Conservation (phyloP, 441 rosid species). For the Erodium trifolium region DNA sequence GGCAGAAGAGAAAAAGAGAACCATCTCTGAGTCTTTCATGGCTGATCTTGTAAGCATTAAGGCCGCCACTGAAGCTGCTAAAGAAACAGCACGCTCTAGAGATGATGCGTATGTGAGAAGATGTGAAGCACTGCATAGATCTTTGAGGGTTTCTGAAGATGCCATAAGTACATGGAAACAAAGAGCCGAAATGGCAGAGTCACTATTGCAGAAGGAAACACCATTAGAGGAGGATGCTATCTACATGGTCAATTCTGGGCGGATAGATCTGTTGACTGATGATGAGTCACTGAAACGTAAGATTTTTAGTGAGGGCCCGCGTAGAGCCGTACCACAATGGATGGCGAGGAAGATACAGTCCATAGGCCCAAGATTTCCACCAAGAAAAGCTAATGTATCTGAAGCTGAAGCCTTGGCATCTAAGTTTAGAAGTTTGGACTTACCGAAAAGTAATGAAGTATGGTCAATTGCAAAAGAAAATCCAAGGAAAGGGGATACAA, state of each 20-base stretch:
- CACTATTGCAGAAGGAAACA: slow-evolving; percentile 15
- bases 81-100: slow-evolving; percentile 25
- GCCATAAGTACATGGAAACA: slow-evolving; percentile 35
- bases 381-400: slow-evolving; percentile 27
- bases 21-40: slow-evolving; percentile 31
- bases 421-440: slow-evolving; percentile 25
- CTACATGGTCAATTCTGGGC: slow-evolving; percentile 33
- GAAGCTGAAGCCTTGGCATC: slow-evolving; percentile 24
- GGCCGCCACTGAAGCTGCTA: slow-evolving; percentile 34
- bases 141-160: slow-evolving; percentile 33
- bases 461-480: slow-evolving; percentile 45
- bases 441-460: slow-evolving; percentile 38
- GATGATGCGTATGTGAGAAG: slow-evolving; percentile 33
- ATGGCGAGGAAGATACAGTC: slow-evolving; percentile 38
- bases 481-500: slow-evolving; percentile 33
- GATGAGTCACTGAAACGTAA: slow-evolving; percentile 41
- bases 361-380: slow-evolving; percentile 33
- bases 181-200: slow-evolving; percentile 40
- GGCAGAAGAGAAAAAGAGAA: slow-evolving; percentile 24
- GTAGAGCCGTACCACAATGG: slow-evolving; percentile 41
- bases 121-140: slow-evolving; percentile 38
- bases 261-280: slow-evolving; percentile 40
- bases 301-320: slow-evolving; percentile 42
- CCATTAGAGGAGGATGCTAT: slow-evolving; percentile 21
- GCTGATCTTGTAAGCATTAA: slow-evolving; percentile 34